Evolutionary conservation across 2,329 filamentous ascomycete genomes (phyloP).

Genomic region (Fusarium ambrosium): DNA sequence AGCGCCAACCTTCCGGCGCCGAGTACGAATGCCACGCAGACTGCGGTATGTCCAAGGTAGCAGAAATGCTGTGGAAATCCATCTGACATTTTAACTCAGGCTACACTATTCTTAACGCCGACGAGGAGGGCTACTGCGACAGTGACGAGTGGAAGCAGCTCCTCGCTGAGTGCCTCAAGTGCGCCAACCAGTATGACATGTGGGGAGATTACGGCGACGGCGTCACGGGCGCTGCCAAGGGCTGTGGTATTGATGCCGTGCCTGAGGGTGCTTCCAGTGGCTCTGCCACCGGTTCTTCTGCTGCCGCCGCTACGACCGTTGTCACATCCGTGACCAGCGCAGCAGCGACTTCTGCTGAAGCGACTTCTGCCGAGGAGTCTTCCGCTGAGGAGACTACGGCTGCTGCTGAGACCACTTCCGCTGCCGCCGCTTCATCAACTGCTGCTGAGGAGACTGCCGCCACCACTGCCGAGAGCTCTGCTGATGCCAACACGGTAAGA

Average conservation of each 20-base stretch:
- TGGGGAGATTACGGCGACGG: constrained; percentile 59
- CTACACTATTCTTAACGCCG: constrained; percentile 47
- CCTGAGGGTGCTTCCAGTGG: constrained; percentile 30
- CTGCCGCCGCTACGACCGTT: constrained; percentile 19
- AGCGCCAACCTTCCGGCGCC: constrained; percentile 57
- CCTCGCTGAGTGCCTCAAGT: constrained; percentile 61
- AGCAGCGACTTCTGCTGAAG: background rate
- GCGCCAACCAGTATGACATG: constrained; percentile 58
- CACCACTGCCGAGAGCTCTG: constrained; percentile 11
- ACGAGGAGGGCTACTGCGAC: constrained; percentile 48
- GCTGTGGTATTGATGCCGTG: constrained; percentile 50
- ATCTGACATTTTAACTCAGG: constrained; percentile 35
- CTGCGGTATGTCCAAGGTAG: constrained; percentile 57
- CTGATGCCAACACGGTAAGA: constrained; percentile 29
- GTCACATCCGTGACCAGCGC: constrained; percentile 23
- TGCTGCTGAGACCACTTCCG: constrained; percentile 13
- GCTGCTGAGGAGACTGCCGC: constrained; percentile 14
- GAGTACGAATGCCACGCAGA: constrained; percentile 63
- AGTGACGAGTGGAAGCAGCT: constrained; percentile 55
- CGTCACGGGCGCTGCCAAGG: constrained; percentile 54
- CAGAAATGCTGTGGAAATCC: no score
- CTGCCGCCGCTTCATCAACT: background rate
- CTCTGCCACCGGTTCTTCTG: constrained; percentile 19
- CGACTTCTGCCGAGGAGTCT: background rate
- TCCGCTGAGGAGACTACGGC: constrained; percentile 6